These are phyloP conservation scores for Botrytis elliptica DNA, from an alignment of 2,329 filamentous ascomycete genomes.

Conservation along the genomic window DNA sequence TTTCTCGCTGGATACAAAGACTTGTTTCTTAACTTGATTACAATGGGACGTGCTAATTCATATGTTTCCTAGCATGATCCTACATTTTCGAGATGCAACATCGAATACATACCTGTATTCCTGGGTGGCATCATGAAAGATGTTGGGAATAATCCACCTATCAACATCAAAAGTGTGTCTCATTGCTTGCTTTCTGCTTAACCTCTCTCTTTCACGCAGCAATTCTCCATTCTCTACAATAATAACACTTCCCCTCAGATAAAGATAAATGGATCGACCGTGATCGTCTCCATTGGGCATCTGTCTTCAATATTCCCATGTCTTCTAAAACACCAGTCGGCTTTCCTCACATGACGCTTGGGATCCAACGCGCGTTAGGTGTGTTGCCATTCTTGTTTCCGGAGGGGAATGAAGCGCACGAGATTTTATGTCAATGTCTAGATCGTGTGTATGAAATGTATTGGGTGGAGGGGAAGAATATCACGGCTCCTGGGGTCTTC, in stretches of 20 bases:
- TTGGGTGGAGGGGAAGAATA: not conserved
- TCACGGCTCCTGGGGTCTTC: not conserved
- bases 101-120: conserved; percentile 58
- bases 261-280: conserved; percentile 56
- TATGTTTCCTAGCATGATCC: conserved; percentile 49
- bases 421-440: not conserved
- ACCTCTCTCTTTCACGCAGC: not conserved
- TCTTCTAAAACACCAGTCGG: not conserved
- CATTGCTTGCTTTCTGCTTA: not conserved
- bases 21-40: not conserved
- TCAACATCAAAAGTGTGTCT: conserved; percentile 53
- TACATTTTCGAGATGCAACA: conserved; percentile 52
- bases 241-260: conserved; percentile 42
- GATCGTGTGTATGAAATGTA: not conserved
- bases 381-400: not conserved
- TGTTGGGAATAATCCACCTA: conserved; percentile 53
- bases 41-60: not conserved
- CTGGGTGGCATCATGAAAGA: conserved; percentile 58
- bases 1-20: not conserved
- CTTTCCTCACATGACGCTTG: not conserved
- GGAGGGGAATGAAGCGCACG: not conserved
- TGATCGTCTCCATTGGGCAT: conserved; percentile 55
- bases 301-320: not conserved
- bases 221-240: not conserved
- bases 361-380: not conserved